phyloP scores from a whole-genome alignment of 345 rosid species.

The Heritiera fomes region DNA sequence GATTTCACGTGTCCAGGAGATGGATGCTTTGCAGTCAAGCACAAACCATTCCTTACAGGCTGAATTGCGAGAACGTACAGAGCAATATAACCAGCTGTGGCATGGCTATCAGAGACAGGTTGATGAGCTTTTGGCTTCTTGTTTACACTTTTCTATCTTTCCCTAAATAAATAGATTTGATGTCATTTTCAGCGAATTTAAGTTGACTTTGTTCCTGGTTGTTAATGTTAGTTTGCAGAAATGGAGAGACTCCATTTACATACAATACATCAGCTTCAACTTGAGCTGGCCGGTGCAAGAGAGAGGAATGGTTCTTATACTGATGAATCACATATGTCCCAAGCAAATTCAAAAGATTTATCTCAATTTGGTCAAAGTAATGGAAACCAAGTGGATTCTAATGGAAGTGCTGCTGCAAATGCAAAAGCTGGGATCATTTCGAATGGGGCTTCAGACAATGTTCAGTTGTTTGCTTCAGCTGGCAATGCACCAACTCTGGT shows the following conservation, averaged over 20 bases:
- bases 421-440: slow-evolving; percentile 37
- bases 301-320: slow-evolving; percentile 65
- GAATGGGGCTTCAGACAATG: slow-evolving; percentile 55
- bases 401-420: slow-evolving; percentile 40
- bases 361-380: slow-evolving; percentile 56
- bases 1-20: slow-evolving; percentile 81
- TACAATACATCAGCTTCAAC: slow-evolving; percentile 84
- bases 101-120: slow-evolving; percentile 96
- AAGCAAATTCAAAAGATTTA: slow-evolving; percentile 47
- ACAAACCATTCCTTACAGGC: slow-evolving; percentile 75
- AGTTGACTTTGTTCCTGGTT: slow-evolving; percentile 28
- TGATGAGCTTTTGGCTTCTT: slow-evolving; percentile 25
- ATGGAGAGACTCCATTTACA: slow-evolving; percentile 87
- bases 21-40: slow-evolving; percentile 80
- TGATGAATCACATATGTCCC: slow-evolving; percentile 52
- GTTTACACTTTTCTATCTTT: slow-evolving; percentile 5
- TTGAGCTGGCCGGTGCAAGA: slow-evolving; percentile 72
- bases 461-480: slow-evolving; percentile 46
- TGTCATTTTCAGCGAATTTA: neutral
- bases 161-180: neutral
- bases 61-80: slow-evolving; percentile 82
- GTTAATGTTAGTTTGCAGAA: slow-evolving; percentile 67
- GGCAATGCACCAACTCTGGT: slow-evolving; percentile 62
- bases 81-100: slow-evolving; percentile 93
- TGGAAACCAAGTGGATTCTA: slow-evolving; percentile 56